A percentile compares a stretch with the other conserved stretches of the same genome.
These are phyloP conservation scores for Pseudocohnilembus persalinus DNA, from an alignment of 169 alveolate species.

Conservation along the genomic window DNA sequence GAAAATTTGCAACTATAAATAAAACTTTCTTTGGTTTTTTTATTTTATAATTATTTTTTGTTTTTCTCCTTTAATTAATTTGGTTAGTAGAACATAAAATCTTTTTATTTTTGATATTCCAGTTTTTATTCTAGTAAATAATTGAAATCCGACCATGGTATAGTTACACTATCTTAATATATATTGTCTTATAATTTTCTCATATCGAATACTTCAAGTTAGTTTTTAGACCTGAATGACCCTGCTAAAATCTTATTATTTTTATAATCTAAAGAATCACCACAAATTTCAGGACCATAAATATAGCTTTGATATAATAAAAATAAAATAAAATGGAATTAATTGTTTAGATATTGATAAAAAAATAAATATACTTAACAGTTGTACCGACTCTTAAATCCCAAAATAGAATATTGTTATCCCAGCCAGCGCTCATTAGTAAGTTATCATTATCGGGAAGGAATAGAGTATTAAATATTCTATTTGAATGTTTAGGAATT, in stretches of 20 bases:
- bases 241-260: slow-evolving; percentile 74
- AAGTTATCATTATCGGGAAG: slow-evolving; percentile 31
- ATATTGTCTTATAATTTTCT: slow-evolving; percentile 63
- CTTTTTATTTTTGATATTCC: no score
- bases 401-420: slow-evolving; percentile 72
- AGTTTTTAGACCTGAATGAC: slow-evolving; percentile 74
- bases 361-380: not conserved
- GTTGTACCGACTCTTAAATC: slow-evolving; percentile 71
- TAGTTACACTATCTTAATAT: slow-evolving; percentile 54
- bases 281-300: slow-evolving; percentile 80
- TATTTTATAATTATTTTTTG: no score
- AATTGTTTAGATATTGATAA: no score
- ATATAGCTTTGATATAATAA: slow-evolving; percentile 48
- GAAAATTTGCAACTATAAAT: slow-evolving; percentile 17
- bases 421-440: slow-evolving; percentile 79
- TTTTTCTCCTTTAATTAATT: no score
- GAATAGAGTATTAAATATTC: slow-evolving; percentile 78
- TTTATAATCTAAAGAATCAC: slow-evolving; percentile 78
- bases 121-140: no score
- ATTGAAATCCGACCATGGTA: no score
- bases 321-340: not conserved
- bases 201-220: slow-evolving; percentile 77
- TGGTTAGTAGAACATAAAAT: no score
- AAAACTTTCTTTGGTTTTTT: not conserved
- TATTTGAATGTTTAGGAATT: slow-evolving; percentile 72